Evolutionary conservation across 2,329 filamentous ascomycete genomes (phyloP), one percentile per base, ranked within the genome.

Genomic region (Myrmaecium sp.): DNA sequence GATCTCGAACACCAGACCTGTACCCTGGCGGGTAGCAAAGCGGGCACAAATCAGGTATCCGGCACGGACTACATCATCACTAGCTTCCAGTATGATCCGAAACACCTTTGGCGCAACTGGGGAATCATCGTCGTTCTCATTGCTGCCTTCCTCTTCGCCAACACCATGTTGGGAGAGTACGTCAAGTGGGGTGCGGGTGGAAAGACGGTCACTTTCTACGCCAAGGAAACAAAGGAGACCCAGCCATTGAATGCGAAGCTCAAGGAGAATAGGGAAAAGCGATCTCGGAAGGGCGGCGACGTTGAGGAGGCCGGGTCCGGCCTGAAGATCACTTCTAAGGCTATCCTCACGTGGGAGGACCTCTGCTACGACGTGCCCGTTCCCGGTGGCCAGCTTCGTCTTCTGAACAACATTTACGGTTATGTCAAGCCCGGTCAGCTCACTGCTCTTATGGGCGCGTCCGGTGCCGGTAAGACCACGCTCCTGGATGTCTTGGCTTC

Each of bases 401-500:
- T 80, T 1, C 55, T 81, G 25, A 74, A 79, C 40, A 62, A 70
- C 4, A 68, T 89, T 32, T 74, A 62, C 30, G 81, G 81, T 2
- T 86, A 79, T 37, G 79, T 72, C 2, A 83, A 82, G 41, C 81
- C 81, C 1, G 80, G 81, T 11, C 53, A 76, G 11, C 73, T 91
- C 66, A 71, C 81, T 22, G 81, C 81, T 0, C 57, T 91, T 1
- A 80, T 89, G 61, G 82, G 82, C 28, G 77, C 76, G 2, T 66
- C 61, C 3, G 67, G 67, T n/a, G 82, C 81, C 4, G 82, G 82
- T 25, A 92, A 92, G 55, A 89, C 81, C 0, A 91, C 82, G 0
- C 57, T 91, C 1, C 58, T 92, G 3, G 79, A 92, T 40, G 78
- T 86, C 1, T 57, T 91, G 7, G 70, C 72, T 2, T 55, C 63